Base-by-base conservation (phyloP, 805 yeast genomes). In the Wilhelminamyces savonicus region DNA sequence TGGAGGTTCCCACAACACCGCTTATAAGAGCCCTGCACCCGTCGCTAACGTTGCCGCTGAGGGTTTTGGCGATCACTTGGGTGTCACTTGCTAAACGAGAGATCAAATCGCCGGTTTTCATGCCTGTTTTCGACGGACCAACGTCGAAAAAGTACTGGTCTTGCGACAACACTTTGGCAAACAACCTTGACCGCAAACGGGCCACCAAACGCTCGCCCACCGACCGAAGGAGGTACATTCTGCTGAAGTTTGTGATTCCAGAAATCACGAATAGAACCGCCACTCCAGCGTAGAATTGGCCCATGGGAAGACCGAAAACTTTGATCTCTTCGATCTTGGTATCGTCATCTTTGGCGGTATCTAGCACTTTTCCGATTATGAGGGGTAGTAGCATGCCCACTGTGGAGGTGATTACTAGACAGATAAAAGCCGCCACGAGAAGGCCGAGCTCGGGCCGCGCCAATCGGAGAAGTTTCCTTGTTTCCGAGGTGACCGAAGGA, bases 121-220 rank as follows among this genome's bases (percentile, higher is more conserved):
- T 64, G 15, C 69, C 69, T 3, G 31, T 33, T 21, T 50, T 46
- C n/a, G 43, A 43, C 7, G 70, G 69, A 35, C 92, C 87, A 19
- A 77, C 76, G 48, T 90, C 97, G 58, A 88, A 77, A 47, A 90
- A 90, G 40, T 82, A 82, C 4, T 94, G 78, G 53, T 88, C 96
- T 50, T 88, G 96, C 27, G 76, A 76, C 32, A 90, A 66, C 11
- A 90, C 74, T 27, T 81, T 83, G 47, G 75, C 74, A 54, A 86
- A 75, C 21, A 90, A 74, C 32, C 84, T 69, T 7, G 90, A 69
- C 44, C 97, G 70, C 39, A 90, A 59, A 35, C 92, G 70, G 7
- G 95, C 90, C 37, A 88, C 94, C 21, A 90, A 63, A 38, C 83
- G 70, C 54, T 90, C 97, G 30, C 97, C 96, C 9, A 83, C 82